Evolutionary conservation across 768 basidiomycete species (phyloP).

Genomic region (Sporobolomyces pararoseus): DNA sequence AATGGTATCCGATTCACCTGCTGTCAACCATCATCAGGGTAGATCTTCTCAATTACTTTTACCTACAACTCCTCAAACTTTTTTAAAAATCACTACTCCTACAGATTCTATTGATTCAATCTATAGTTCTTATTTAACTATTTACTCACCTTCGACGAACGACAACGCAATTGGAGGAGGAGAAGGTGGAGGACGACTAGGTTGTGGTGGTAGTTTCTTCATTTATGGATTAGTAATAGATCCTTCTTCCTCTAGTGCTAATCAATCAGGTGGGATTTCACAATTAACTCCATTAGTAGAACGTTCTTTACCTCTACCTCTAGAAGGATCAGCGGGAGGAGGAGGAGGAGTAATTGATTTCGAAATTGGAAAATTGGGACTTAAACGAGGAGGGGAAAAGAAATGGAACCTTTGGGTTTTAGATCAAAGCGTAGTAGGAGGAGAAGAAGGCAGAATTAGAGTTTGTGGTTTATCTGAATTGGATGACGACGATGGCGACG

Average conservation of each 20-base stretch:
- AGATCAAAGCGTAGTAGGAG: conserved; percentile 60
- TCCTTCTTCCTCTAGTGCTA: too few species aligned
- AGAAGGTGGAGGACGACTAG: too few species aligned
- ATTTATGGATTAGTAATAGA: conserved; percentile 27
- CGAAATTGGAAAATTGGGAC: conserved; percentile 19
- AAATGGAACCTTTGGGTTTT: conserved; percentile 61
- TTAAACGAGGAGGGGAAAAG: conserved; percentile 58
- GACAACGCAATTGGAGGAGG: too few species aligned
- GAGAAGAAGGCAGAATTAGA: background rate
- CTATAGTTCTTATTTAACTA: background rate
- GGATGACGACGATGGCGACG: conserved; percentile 35
- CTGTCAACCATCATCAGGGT: background rate
- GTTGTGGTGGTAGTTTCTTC: too few species aligned
- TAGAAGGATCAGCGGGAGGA: too few species aligned
- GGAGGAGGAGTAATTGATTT: conserved; percentile 39
- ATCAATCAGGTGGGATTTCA: conserved; percentile 4
- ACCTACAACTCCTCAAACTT: conserved; percentile 7
- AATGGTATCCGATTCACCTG: background rate
- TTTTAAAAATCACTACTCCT: conserved; percentile 46
- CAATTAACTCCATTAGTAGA: conserved; percentile 47
- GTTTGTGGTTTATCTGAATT: conserved; percentile 34
- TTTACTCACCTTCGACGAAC: conserved; percentile 1
- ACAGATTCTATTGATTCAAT: conserved; percentile 49
- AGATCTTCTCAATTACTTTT: background rate
- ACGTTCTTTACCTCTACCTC: too few species aligned